These are phyloP conservation scores for Diplosphaera chodatii DNA, from an alignment of 139 green algal species.

Conservation along the genomic window DNA sequence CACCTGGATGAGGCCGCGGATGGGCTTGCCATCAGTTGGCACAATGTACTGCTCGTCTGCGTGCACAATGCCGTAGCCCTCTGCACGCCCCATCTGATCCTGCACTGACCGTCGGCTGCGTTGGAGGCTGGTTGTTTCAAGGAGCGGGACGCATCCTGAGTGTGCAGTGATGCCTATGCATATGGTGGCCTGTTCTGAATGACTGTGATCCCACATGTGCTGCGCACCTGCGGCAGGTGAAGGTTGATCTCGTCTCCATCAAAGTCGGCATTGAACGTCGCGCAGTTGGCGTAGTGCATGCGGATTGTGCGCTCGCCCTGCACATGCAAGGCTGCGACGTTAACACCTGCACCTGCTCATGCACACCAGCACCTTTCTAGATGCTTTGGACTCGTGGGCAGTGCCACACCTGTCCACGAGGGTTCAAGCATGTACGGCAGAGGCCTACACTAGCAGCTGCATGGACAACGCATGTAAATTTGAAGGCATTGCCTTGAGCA, in stretches of 20 bases:
- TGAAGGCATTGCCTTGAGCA: conserved; percentile 20
- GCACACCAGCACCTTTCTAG: too few species aligned
- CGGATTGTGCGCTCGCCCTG: conserved; percentile 91
- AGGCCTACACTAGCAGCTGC: too few species aligned
- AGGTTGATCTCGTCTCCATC: conserved; percentile 99
- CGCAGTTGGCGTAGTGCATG: conserved; percentile 99
- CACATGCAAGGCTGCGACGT: too few species aligned
- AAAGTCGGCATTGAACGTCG: conserved; percentile 97
- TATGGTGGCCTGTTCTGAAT: neutral
- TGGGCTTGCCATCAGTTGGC: conserved; percentile 90
- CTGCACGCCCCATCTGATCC: conserved; percentile 79
- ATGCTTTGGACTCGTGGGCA: too few species aligned
- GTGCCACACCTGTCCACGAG: neutral
- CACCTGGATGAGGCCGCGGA: conserved; percentile 88
- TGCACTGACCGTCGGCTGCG: too few species aligned
- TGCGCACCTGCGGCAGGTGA: conserved; percentile 86
- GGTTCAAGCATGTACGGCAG: too few species aligned
- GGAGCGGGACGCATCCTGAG: too few species aligned
- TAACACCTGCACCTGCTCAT: too few species aligned
- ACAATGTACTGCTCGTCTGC: conserved; percentile 94
- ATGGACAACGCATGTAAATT: neutral
- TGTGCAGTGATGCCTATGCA: neutral
- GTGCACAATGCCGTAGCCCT: conserved; percentile 93
- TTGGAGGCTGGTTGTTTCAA: neutral
- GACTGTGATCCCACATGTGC: too few species aligned